Evolutionary conservation across 352 stramenopile species (phyloP).

Genomic region (Pythium coloratum): DNA sequence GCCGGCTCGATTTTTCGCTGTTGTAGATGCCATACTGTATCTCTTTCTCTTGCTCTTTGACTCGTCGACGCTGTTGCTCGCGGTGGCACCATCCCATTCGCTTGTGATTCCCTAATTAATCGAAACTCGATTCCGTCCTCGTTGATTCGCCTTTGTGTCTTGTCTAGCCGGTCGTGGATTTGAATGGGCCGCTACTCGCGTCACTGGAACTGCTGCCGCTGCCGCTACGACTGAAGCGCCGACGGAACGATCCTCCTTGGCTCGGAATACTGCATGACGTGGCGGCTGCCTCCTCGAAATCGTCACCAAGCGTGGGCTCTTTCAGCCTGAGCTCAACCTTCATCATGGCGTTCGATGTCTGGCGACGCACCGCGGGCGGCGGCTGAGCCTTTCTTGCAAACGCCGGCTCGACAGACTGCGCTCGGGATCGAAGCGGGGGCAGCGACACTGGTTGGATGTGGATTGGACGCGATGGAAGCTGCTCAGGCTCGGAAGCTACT

Average conservation of each 20-base stretch:
- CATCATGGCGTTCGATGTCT: conserved; percentile 30
- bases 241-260: conserved; percentile 11
- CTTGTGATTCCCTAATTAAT: neutral
- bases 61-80: neutral
- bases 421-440: conserved; percentile 22
- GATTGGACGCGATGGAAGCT: neutral
- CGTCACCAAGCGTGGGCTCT: conserved; percentile 49
- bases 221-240: conserved; percentile 6
- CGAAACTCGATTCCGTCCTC: neutral
- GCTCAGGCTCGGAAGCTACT: neutral
- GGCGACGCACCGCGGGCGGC: conserved; percentile 4
- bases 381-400: conserved; percentile 5
- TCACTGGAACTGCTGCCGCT: neutral
- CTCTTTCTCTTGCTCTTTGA: no score
- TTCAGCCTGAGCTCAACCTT: conserved; percentile 63
- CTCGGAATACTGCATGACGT: neutral
- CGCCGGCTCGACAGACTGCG: conserved; percentile 3
- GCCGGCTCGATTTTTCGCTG: neutral
- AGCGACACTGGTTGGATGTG: conserved; percentile 10
- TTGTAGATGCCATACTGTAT: conserved; percentile 5
- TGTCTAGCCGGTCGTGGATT: neutral
- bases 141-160: neutral
- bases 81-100: neutral
- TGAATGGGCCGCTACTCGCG: neutral
- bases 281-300: conserved; percentile 27